Evolutionary conservation across 1,284 basidiomycete genomes (phyloP).

Genomic region (Cystobasidium pallidum): DNA sequence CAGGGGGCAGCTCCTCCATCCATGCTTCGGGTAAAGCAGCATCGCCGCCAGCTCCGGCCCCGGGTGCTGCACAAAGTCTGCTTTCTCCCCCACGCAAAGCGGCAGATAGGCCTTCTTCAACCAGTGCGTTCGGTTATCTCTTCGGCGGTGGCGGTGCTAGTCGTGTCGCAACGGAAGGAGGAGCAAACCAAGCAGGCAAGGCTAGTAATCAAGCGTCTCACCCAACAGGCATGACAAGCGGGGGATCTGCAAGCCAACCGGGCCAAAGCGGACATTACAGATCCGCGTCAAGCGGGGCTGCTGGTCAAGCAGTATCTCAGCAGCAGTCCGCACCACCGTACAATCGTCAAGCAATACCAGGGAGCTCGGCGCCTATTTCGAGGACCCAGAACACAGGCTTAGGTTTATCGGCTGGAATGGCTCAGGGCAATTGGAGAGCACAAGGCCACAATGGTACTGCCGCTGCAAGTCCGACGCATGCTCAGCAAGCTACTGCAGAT

Average conservation of each 20-base stretch:
- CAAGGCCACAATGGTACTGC: not conserved
- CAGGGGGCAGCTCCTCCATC: not conserved
- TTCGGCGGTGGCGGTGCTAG: constrained; percentile 26
- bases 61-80: not conserved
- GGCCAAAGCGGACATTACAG: not conserved
- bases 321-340: no score
- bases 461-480: not conserved
- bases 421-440: constrained; percentile 17
- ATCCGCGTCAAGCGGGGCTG: not conserved
- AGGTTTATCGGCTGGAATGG: not conserved
- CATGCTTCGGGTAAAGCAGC: constrained; percentile 7
- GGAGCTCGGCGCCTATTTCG: not conserved
- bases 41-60: not conserved
- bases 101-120: constrained; percentile 28
- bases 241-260: not conserved
- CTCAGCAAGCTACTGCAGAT: not conserved
- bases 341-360: not conserved
- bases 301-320: not conserved
- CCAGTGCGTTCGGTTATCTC: constrained; percentile 27
- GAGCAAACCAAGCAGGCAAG: not conserved
- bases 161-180: constrained; percentile 24
- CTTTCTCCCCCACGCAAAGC: constrained; percentile 16
- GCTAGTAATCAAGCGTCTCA: not conserved
- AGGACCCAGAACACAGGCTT: constrained; percentile 24
- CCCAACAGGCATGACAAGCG: constrained; percentile 1